A percentile compares a stretch with the other conserved stretches of the same genome.
phyloP scores from a whole-genome alignment of 305 asterid genomes.

The Fraxinus greggii region DNA sequence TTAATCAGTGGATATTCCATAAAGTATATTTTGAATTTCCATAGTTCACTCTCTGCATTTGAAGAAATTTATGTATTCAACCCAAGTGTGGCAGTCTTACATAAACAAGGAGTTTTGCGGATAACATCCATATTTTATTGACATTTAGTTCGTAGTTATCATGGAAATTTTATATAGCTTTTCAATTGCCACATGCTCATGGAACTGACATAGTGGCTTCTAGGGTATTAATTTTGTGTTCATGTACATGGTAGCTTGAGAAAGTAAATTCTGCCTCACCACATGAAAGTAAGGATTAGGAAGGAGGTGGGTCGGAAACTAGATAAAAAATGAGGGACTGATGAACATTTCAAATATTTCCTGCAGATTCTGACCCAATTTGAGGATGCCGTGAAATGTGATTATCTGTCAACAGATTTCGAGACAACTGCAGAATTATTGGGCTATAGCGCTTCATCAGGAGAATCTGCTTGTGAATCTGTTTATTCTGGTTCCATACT shows the following conservation, averaged over 20 bases:
- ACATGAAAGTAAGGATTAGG: neutral
- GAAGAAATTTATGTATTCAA: neutral
- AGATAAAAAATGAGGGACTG: neutral
- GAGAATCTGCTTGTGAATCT: conserved; percentile 37
- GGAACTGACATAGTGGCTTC: neutral
- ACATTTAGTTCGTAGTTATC: neutral
- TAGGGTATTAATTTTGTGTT: neutral
- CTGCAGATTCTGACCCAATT: conserved; percentile 68
- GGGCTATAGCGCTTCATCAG: conserved; percentile 47
- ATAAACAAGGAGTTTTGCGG: neutral
- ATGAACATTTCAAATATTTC: neutral
- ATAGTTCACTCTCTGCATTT: neutral
- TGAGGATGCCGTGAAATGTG: conserved; percentile 76
- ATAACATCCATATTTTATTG: neutral
- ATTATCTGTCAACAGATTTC: conserved; percentile 60
- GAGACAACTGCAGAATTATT: conserved; percentile 85
- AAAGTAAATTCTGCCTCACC: neutral
- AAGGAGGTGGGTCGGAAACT: neutral
- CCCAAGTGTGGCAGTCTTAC: neutral
- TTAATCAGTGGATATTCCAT: neutral
- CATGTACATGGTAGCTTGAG: neutral
- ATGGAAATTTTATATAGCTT: neutral
- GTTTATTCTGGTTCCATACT: conserved; percentile 37
- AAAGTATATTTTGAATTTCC: neutral
- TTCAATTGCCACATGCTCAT: neutral